A percentile compares a stretch with the other conserved stretches of the same genome.
Evolutionary conservation across 257 asterid species (phyloP).

Genomic region (Przewalskia tangutica): DNA sequence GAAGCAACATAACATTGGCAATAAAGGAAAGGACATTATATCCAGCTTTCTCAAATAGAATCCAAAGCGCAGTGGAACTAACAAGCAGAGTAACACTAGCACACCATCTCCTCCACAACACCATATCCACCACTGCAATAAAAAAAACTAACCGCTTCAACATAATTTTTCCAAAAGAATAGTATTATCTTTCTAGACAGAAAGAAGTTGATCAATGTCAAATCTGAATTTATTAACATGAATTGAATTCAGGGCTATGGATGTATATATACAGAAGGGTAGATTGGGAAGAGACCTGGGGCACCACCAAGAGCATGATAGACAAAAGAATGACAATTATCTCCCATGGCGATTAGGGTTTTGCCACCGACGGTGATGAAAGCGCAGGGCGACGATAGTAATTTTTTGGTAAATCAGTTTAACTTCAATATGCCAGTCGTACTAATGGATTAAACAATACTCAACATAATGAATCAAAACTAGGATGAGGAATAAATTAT

Average conservation of each 20-base stretch:
- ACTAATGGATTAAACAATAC: neutral
- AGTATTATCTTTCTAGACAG: too few species aligned
- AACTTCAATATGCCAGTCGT: neutral
- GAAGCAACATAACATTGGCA: slow-evolving; percentile 67
- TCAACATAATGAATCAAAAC: neutral
- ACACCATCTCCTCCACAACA: slow-evolving; percentile 69
- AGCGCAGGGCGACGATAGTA: neutral
- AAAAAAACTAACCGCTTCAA: neutral
- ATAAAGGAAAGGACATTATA: slow-evolving; percentile 66
- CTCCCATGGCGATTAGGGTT: slow-evolving; percentile 56
- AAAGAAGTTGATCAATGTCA: neutral
- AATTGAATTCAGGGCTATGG: neutral
- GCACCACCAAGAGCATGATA: slow-evolving; percentile 66
- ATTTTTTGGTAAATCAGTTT: slow-evolving; percentile 1
- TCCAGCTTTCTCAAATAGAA: slow-evolving; percentile 77
- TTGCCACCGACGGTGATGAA: slow-evolving; percentile 13
- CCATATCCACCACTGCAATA: slow-evolving; percentile 77
- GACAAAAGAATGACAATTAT: slow-evolving; percentile 35
- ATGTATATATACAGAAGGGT: neutral
- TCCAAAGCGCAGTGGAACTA: slow-evolving; percentile 74
- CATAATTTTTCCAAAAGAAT: neutral
- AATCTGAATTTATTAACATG: neutral
- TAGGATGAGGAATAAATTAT: neutral
- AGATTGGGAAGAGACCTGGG: slow-evolving; percentile 34
- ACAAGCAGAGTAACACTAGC: slow-evolving; percentile 40